Conservation (phyloP, 176 grass and related monocot genomes). For the Stipa capillata region DNA sequence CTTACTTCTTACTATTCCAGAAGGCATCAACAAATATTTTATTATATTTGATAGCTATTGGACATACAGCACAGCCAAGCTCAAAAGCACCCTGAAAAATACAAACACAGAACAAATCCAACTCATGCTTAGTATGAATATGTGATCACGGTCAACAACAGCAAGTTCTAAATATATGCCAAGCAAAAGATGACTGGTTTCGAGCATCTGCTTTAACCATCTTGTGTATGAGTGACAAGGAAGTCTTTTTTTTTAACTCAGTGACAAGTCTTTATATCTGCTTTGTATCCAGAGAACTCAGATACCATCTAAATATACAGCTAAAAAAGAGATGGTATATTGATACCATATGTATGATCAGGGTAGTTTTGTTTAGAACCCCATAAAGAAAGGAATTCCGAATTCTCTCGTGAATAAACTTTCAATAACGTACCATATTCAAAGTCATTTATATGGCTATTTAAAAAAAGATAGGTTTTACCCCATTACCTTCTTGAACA, state of each 20-base stretch:
- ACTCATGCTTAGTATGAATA: not conserved
- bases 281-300: conserved; percentile 3
- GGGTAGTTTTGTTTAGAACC: not conserved
- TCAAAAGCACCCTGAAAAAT: conserved; percentile 87
- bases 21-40: conserved; percentile 99
- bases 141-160: not conserved
- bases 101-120: not conserved
- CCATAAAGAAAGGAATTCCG: not conserved
- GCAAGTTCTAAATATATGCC: not conserved
- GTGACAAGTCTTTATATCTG: not conserved
- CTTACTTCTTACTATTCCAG: conserved; percentile 99
- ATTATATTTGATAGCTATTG: conserved; percentile 98
- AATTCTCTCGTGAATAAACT: not conserved
- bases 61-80: conserved; percentile 93
- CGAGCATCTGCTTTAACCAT: not conserved
- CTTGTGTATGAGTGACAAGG: not conserved
- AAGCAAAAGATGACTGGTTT: not conserved
- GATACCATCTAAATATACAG: not conserved
- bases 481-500: conserved; percentile 93
- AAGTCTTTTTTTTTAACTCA: not conserved
- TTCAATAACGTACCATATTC: not conserved
- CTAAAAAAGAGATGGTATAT: not conserved
- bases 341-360: not conserved
- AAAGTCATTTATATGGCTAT: not conserved
- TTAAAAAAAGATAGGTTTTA: not conserved